phyloP scores from a whole-genome alignment of 768 basidiomycete species.

The Rubroboletus satanas region DNA sequence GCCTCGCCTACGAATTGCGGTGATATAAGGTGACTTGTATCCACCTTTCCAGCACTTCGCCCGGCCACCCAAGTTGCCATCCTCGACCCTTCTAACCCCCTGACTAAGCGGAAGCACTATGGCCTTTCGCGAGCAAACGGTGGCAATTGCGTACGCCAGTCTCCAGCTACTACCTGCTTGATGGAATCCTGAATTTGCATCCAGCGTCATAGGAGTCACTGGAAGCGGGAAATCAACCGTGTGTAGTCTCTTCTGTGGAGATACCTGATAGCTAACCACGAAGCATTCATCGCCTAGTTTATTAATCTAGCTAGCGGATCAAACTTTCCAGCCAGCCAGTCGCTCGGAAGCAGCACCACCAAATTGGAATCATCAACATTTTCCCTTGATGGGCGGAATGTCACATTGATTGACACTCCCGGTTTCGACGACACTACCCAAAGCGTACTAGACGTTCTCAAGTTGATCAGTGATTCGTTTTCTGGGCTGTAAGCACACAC shows the following conservation, averaged over 20 bases:
- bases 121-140: conserved; percentile 10
- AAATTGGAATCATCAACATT: conserved; percentile 42
- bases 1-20: conserved; percentile 5
- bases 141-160: conserved; percentile 27
- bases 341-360: conserved; percentile 42
- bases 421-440: conserved; percentile 52
- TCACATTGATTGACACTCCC: conserved; percentile 55
- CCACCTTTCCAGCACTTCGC: not conserved
- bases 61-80: not conserved
- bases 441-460: conserved; percentile 44
- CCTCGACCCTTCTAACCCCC: not conserved
- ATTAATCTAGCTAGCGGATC: conserved; percentile 52
- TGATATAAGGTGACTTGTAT: conserved; percentile 15
- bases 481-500: conserved; percentile 17
- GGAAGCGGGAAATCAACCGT: conserved; percentile 34
- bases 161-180: not conserved
- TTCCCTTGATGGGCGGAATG: conserved; percentile 37
- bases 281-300: conserved; percentile 32
- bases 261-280: not conserved
- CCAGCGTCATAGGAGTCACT: conserved; percentile 31
- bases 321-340: conserved; percentile 36
- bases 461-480: conserved; percentile 38
- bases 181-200: conserved; percentile 2
- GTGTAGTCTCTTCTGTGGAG: not conserved
- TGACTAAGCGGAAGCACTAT: conserved; percentile 12